These are phyloP conservation scores for Phytophthora brassicae DNA, from an alignment of 352 stramenopile species.

Conservation along the genomic window DNA sequence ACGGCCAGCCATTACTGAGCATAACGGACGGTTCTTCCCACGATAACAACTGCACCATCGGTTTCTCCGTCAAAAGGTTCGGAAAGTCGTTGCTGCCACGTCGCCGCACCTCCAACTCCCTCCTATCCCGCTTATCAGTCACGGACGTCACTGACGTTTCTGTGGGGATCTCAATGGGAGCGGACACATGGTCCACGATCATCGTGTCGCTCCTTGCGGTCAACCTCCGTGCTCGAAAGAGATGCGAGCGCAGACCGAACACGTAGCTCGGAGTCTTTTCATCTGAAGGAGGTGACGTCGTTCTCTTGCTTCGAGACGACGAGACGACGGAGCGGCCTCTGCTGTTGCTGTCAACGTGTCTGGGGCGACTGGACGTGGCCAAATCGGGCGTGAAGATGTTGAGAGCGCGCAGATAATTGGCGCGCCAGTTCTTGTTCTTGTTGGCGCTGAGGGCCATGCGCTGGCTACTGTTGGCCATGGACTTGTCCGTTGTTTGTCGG, in stretches of 20 bases:
- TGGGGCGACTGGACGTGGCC: constrained; percentile 17
- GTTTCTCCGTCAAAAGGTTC: constrained; percentile 24
- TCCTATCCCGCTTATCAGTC: constrained; percentile 15
- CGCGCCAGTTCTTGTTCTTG: constrained; percentile 68
- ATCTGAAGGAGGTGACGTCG: constrained; percentile 11
- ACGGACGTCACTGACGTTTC: constrained; percentile 7
- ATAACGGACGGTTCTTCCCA: constrained; percentile 69
- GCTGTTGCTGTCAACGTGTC: constrained; percentile 7
- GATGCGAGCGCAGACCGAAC: constrained; percentile 37
- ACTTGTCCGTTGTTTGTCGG: constrained; percentile 15
- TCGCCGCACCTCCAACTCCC: constrained; percentile 20
- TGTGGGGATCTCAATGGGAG: constrained; percentile 67
- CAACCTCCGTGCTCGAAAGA: constrained; percentile 32
- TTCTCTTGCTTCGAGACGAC: constrained; percentile 18
- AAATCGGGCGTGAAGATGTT: constrained; percentile 69
- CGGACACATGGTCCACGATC: constrained; percentile 46
- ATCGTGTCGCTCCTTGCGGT: constrained; percentile 22
- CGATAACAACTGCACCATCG: constrained; percentile 47
- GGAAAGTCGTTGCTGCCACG: constrained; percentile 27
- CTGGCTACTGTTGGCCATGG: constrained; percentile 26
- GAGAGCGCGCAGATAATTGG: constrained; percentile 75
- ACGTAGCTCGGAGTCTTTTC: constrained; percentile 31
- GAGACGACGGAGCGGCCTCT: constrained; percentile 11
- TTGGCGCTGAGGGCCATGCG: constrained; percentile 26
- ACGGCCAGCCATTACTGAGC: constrained; percentile 26